A percentile compares a stretch with the other conserved stretches of the same genome.
Conservation (phyloP, 805 yeast genomes). For the Saturnispora silvae region DNA sequence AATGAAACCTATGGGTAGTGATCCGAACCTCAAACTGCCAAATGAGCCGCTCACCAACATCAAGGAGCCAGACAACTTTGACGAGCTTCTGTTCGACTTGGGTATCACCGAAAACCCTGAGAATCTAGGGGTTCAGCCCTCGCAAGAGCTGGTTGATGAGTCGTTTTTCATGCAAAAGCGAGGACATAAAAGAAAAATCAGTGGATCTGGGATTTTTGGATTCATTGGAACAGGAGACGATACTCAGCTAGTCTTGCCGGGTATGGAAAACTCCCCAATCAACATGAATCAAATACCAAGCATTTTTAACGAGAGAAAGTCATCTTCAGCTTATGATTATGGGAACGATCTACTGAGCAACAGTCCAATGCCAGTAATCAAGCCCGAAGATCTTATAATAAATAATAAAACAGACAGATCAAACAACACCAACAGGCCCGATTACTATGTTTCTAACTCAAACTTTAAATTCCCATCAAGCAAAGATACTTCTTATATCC, state of each 20-base stretch:
- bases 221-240: slow-evolving; percentile 47
- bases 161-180: slow-evolving; percentile 2
- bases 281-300: slow-evolving; percentile 12
- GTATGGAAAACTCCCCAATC: slow-evolving; percentile 19
- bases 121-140: not conserved
- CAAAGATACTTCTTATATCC: slow-evolving; percentile 2
- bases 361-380: slow-evolving; percentile 5
- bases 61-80: slow-evolving; percentile 18
- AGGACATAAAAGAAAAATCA: slow-evolving; percentile 48
- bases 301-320: slow-evolving; percentile 20
- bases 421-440: slow-evolving; percentile 1
- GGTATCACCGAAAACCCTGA: slow-evolving; percentile 28
- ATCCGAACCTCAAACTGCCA: not conserved
- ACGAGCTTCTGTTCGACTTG: slow-evolving; percentile 22
- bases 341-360: slow-evolving; percentile 21
- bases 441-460: slow-evolving; percentile 2
- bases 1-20: slow-evolving; percentile 3
- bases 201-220: slow-evolving; percentile 80
- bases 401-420: not conserved
- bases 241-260: slow-evolving; percentile 48
- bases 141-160: not conserved
- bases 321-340: slow-evolving; percentile 14
- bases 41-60: not conserved
- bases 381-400: slow-evolving; percentile 3
- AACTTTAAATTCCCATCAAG: slow-evolving; percentile 5